phyloP scores from a whole-genome alignment of 1,284 basidiomycete genomes.

The Ustilago lituana region DNA sequence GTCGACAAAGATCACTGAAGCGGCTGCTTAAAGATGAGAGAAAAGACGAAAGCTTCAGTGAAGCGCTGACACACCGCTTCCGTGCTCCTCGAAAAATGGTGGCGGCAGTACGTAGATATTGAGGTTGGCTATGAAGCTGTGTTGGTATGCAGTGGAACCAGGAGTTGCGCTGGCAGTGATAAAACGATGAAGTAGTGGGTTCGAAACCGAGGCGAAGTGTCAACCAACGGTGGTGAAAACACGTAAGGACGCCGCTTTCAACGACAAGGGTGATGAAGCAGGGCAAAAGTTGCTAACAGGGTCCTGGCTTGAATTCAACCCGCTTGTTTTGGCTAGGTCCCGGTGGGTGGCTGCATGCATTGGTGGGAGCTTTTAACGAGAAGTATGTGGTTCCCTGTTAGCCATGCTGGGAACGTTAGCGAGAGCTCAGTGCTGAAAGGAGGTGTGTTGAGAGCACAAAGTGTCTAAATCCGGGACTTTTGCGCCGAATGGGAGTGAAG shows the following conservation, averaged over 20 bases:
- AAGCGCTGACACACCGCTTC: background rate
- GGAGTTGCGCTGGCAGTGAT: background rate
- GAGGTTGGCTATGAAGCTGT: slow-evolving; percentile 1
- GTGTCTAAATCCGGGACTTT: too few relatives aligned
- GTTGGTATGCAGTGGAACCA: background rate
- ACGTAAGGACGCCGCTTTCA: too few relatives aligned
- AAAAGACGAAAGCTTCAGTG: background rate
- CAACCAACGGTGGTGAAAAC: too few relatives aligned
- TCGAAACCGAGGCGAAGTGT: background rate
- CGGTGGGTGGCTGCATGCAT: too few relatives aligned
- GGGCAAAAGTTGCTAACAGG: too few relatives aligned
- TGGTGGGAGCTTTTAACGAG: too few relatives aligned
- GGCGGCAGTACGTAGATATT: background rate
- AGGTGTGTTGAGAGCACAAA: too few relatives aligned
- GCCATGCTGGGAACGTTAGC: background rate
- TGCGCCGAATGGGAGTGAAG: too few relatives aligned
- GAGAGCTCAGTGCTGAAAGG: slow-evolving; percentile 2
- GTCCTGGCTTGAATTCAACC: too few relatives aligned
- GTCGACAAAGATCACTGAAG: too few relatives aligned
- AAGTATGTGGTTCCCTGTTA: background rate
- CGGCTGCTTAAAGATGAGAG: background rate
- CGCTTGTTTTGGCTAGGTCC: too few relatives aligned
- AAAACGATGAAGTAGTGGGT: slow-evolving; percentile 5
- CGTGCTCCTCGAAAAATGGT: background rate
- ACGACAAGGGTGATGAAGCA: too few relatives aligned